A percentile compares a stretch with the other conserved stretches of the same genome.
phyloP scores from a whole-genome alignment of 202 grass and related monocot genomes.

The Panicum virgatum region DNA sequence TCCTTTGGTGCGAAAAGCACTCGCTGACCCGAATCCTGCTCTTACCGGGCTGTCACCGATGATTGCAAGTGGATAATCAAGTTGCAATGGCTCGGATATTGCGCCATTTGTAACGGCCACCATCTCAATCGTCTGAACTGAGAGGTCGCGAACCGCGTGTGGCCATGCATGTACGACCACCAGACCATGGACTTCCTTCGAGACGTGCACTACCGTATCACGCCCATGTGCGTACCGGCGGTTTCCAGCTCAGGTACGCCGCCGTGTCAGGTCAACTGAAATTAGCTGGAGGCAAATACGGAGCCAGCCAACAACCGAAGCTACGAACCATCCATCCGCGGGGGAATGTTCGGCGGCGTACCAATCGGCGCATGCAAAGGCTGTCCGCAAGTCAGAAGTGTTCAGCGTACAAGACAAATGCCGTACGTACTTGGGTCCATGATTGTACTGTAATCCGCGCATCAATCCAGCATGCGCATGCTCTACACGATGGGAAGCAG shows the following conservation, averaged over 20 bases:
- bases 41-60: background rate
- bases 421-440: slow-evolving; percentile 5
- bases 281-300: slow-evolving; percentile 40
- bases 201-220: slow-evolving; percentile 28
- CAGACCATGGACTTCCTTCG: slow-evolving; percentile 26
- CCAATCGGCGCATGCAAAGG: background rate
- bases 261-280: slow-evolving; percentile 35
- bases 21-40: slow-evolving; percentile 4
- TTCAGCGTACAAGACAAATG: slow-evolving; percentile 11
- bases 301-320: background rate
- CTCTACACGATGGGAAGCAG: background rate
- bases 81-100: slow-evolving; percentile 26
- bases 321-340: background rate
- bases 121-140: background rate
- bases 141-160: slow-evolving; percentile 32
- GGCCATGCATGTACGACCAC: background rate
- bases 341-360: slow-evolving; percentile 39
- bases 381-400: background rate
- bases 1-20: too few species aligned
- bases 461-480: background rate
- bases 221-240: slow-evolving; percentile 44
- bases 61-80: slow-evolving; percentile 36
- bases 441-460: slow-evolving; percentile 9
- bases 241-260: slow-evolving; percentile 18
- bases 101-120: slow-evolving; percentile 34